A percentile compares a stretch with the other conserved stretches of the same genome.
These are phyloP conservation scores for Debaryomyces coudertii DNA, from an alignment of 1,139 yeast genomes.

Conservation along the genomic window DNA sequence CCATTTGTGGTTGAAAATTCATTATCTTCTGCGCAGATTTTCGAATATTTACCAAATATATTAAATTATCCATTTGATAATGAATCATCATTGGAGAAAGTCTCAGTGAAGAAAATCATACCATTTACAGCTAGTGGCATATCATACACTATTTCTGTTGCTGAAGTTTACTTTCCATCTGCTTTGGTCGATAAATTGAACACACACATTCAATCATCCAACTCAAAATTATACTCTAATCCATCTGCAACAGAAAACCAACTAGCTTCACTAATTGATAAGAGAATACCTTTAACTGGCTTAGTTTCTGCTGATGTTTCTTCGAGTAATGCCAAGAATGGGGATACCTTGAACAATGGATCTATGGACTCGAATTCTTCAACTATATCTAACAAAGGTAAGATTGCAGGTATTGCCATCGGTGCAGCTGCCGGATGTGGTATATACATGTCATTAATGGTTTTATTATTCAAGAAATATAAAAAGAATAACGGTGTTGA, in stretches of 20 bases:
- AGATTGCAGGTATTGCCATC: constrained; percentile 60
- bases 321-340: constrained; percentile 19
- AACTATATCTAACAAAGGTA: constrained; percentile 35
- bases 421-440: constrained; percentile 73
- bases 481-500: constrained; percentile 41
- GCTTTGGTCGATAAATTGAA: constrained; percentile 48
- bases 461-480: constrained; percentile 42
- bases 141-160: constrained; percentile 69
- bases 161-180: constrained; percentile 74
- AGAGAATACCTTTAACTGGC: constrained; percentile 64
- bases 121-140: constrained; percentile 61
- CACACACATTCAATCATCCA: constrained; percentile 40
- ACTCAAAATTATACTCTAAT: constrained; percentile 55
- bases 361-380: constrained; percentile 41
- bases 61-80: constrained; percentile 55
- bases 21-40: constrained; percentile 73
- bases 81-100: constrained; percentile 30
- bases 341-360: constrained; percentile 35
- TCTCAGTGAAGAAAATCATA: constrained; percentile 61
- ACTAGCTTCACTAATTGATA: constrained; percentile 62
- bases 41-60: constrained; percentile 66
- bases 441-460: constrained; percentile 57
- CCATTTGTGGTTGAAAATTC: constrained; percentile 71
- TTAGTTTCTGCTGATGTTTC: constrained; percentile 32
- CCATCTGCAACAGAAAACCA: constrained; percentile 48